Evolutionary conservation across 73 alveolate species (phyloP).

Genomic region (Stentor roeselii): DNA sequence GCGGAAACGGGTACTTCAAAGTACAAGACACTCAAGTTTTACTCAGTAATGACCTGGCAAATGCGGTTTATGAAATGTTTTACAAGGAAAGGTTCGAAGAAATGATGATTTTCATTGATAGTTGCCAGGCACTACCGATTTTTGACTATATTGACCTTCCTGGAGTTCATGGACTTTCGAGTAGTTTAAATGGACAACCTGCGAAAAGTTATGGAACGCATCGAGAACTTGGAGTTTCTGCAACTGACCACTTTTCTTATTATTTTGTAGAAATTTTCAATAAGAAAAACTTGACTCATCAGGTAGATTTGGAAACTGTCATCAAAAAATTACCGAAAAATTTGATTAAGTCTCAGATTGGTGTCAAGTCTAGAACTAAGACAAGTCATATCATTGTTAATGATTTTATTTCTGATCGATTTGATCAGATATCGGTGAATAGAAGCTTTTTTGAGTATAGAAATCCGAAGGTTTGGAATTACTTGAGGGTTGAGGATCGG

Average conservation of each 20-base stretch:
- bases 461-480: too few species aligned
- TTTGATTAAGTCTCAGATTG: constrained; percentile 12
- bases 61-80: constrained; percentile 71
- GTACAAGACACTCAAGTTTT: constrained; percentile 79
- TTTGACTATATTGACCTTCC: constrained; percentile 76
- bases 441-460: too few species aligned
- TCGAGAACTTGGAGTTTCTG: background rate
- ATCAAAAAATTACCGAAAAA: background rate
- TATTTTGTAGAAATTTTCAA: constrained; percentile 1
- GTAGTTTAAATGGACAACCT: background rate
- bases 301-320: background rate
- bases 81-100: constrained; percentile 66
- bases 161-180: background rate
- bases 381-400: background rate
- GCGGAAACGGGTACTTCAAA: constrained; percentile 85
- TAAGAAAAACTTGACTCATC: too few species aligned
- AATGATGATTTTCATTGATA: constrained; percentile 68
- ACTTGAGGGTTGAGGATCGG: too few species aligned
- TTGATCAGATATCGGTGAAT: too few species aligned
- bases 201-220: constrained; percentile 6
- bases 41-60: constrained; percentile 67
- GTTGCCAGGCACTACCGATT: constrained; percentile 86
- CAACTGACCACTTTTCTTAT: background rate
- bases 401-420: constrained; percentile 2
- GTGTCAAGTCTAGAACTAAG: background rate